Percentiles rank a stretch among this genome's conserved stretches.
Conservation (phyloP, 176 grass and related monocot genomes). For the Hordeum marinum region DNA sequence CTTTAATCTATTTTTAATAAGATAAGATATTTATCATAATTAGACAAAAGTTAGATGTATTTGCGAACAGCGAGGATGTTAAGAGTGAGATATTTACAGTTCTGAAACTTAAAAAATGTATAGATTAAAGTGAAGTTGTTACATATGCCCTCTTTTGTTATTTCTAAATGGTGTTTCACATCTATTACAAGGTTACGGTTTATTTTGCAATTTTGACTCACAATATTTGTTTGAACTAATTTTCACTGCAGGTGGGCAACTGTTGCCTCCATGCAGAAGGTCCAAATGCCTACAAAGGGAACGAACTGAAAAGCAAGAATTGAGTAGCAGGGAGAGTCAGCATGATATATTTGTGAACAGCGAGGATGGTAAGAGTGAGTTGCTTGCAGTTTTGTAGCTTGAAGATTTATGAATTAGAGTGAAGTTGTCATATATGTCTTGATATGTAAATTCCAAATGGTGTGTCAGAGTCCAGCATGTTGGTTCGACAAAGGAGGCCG, state of each 20-base stretch:
- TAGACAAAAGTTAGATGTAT: not conserved
- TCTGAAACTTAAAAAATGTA: not conserved
- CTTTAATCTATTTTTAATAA: not conserved
- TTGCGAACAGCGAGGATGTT: no score
- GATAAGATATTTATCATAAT: not conserved
- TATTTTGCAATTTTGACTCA: not conserved
- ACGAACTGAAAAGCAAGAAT: not conserved
- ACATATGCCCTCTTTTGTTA: no score
- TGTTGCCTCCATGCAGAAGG: not conserved
- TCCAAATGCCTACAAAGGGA: not conserved
- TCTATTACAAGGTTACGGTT: not conserved
- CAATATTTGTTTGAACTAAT: not conserved
- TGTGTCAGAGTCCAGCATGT: constrained; percentile 6
- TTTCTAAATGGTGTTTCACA: no score
- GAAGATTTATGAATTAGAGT: not conserved
- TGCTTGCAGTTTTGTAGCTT: not conserved
- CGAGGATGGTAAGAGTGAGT: constrained; percentile 1
- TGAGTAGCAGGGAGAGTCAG: not conserved
- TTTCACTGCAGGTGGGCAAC: not conserved
- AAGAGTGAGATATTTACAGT: not conserved
- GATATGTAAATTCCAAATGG: not conserved
- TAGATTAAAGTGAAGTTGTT: not conserved
- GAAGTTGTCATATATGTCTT: not conserved
- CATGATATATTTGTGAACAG: no score
- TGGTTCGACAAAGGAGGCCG: constrained; percentile 12